These are phyloP conservation scores for Komagataella pastoris DNA, from an alignment of 805 yeast species.

Conservation along the genomic window DNA sequence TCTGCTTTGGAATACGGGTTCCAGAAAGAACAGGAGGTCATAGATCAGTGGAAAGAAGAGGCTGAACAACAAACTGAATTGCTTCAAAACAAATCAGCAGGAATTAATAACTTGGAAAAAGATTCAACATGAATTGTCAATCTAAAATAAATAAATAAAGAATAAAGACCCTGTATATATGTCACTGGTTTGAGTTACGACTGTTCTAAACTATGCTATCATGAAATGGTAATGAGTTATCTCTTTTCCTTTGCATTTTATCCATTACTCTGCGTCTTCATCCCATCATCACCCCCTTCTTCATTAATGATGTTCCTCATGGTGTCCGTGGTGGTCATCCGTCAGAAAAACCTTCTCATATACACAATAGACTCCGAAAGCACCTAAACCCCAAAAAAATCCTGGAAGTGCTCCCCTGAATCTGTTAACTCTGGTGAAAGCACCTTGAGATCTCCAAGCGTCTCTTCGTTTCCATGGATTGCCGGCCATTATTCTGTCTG, in stretches of 20 bases:
- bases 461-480: constrained; percentile 33
- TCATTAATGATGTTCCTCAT: constrained; percentile 14
- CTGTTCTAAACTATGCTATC: background rate
- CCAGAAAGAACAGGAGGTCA: constrained; percentile 52
- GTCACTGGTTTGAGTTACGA: background rate
- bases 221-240: background rate
- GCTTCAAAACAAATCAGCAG: background rate
- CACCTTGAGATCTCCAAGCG: constrained; percentile 86
- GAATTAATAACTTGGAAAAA: background rate
- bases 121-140: background rate
- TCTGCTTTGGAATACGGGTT: constrained; percentile 57
- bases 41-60: constrained; percentile 61
- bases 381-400: constrained; percentile 63
- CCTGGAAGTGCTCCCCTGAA: constrained; percentile 72
- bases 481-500: background rate
- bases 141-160: background rate
- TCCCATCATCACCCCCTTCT: background rate
- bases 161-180: background rate
- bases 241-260: background rate
- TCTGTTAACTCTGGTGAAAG: constrained; percentile 57
- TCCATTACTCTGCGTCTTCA: background rate
- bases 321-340: constrained; percentile 12
- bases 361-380: constrained; percentile 51
- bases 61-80: constrained; percentile 55
- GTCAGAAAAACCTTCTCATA: constrained; percentile 41